phyloP scores from a whole-genome alignment of 202 grass and related monocot species.

The Brachypodium distachyon region DNA sequence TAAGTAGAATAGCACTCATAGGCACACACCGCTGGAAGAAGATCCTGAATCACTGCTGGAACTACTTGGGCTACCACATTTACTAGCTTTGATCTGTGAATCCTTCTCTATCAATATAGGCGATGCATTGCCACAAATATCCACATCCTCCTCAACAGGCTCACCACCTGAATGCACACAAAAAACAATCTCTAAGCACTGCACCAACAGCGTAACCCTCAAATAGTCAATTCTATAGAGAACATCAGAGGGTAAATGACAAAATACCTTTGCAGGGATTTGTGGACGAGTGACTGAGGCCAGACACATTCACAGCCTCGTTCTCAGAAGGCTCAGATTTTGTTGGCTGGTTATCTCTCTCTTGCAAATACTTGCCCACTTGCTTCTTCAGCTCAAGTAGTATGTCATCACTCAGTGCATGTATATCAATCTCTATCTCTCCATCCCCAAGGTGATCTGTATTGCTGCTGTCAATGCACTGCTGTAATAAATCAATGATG shows the following conservation, averaged over 20 bases:
- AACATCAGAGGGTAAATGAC: neutral
- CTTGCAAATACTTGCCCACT: conserved; percentile 59
- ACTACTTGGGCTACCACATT: conserved; percentile 60
- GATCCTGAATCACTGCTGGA: conserved; percentile 80
- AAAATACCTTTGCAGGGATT: conserved; percentile 74
- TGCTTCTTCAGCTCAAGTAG: conserved; percentile 68
- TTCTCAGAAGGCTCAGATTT: conserved; percentile 63
- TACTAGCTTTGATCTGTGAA: conserved; percentile 39
- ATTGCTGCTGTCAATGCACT: conserved; percentile 30
- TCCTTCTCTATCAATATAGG: conserved; percentile 78
- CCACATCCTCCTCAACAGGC: conserved; percentile 85
- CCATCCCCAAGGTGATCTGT: conserved; percentile 43
- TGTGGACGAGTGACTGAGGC: conserved; percentile 61
- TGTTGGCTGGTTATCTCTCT: conserved; percentile 27
- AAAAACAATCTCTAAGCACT: neutral
- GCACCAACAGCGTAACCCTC: neutral
- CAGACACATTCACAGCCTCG: conserved; percentile 68
- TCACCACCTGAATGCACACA: conserved; percentile 44
- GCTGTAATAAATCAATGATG: conserved; percentile 65
- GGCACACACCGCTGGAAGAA: conserved; percentile 79
- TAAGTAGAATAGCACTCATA: conserved; percentile 11
- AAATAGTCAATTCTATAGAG: conserved; percentile 2
- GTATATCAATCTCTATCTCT: conserved; percentile 87
- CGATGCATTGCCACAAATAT: conserved; percentile 78
- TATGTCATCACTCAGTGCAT: conserved; percentile 60